Base-by-base conservation (phyloP, 495 filamentous ascomycete species). In the Cercophora scortea region DNA sequence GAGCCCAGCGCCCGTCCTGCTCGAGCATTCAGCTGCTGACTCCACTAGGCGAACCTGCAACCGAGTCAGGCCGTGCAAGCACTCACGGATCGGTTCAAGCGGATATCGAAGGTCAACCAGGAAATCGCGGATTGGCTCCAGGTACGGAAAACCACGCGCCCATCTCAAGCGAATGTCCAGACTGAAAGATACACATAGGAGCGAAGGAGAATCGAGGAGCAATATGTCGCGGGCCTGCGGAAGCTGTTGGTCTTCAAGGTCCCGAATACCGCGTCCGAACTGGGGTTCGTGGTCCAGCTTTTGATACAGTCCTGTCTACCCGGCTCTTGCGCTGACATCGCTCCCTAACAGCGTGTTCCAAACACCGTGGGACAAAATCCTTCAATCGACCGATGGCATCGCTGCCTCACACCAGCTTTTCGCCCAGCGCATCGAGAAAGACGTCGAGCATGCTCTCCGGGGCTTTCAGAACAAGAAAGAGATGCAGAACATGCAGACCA, bases 111-210 rank as follows among this genome's bases (percentile, higher is more conserved):
- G 64, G 74, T 95, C 76, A 96, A 99, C 72, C 66, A 75, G 57
- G 88, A 96, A 67, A 89, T 99, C 60, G 92, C 93, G 59, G 91
- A 97, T 70, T 99, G 91, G 87, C 78, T 99, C 48, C 88, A 93
- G 84, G 93, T 97, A 85, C 53, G 73, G 45, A 12, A 6, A 3
- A 45, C 4, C 8, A 2, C 19, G 8, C 43, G 33, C 54, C 18
- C 50, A 45, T 32, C 47, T 43, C 53, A 33, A n/a, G 3, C 32
- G 16, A 54, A 32, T 19, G 18, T 50, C 53, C 45, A 60, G 49
- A 45, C 64, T 70, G 54, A 63, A 54, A 53, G 49, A 44, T 39
- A 45, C 34, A n/a, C 10, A 51, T 57, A 96, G 93, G 93, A 99
- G 72, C 88, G 94, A 57, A 87, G 91, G 62, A 86, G 83, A 52